phyloP scores from a whole-genome alignment of 129 eudicot species.

The Centaurea solstitialis region DNA sequence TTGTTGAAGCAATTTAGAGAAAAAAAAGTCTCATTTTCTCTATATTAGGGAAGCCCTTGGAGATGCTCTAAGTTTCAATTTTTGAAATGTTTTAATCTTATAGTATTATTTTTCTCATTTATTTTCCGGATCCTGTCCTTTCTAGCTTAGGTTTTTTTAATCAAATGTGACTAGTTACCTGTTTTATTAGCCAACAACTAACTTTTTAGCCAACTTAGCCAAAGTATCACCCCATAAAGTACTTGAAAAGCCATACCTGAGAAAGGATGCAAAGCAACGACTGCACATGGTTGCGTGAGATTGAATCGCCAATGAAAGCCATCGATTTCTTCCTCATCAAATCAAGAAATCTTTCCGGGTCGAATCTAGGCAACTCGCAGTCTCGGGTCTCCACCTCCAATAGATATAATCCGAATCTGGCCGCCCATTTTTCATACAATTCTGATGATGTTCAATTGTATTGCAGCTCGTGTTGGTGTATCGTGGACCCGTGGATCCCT shows the following conservation, averaged over 20 bases:
- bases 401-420: conserved; percentile 65
- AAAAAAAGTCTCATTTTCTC: too few relatives aligned
- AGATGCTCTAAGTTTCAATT: too few relatives aligned
- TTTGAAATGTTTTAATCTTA: not conserved
- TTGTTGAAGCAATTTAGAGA: too few relatives aligned
- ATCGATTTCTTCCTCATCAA: conserved; percentile 63
- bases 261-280: conserved; percentile 83
- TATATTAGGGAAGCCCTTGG: too few relatives aligned
- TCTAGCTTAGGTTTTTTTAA: not conserved
- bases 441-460: conserved; percentile 76
- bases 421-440: conserved; percentile 81
- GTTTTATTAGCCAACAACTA: not conserved
- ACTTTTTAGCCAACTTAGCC: not conserved
- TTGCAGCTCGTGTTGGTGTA: conserved; percentile 68
- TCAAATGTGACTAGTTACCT: not conserved
- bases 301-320: conserved; percentile 93
- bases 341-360: conserved; percentile 54
- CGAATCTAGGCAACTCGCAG: conserved; percentile 58
- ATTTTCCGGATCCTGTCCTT: not conserved
- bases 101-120: too few relatives aligned
- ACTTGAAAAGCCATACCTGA: conserved; percentile 47
- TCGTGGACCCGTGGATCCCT: conserved; percentile 51
- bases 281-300: conserved; percentile 85
- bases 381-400: conserved; percentile 81
- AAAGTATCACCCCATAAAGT: not conserved